These are phyloP conservation scores for Cadophora gregata DNA, from an alignment of 2,329 filamentous ascomycete genomes.

Conservation along the genomic window DNA sequence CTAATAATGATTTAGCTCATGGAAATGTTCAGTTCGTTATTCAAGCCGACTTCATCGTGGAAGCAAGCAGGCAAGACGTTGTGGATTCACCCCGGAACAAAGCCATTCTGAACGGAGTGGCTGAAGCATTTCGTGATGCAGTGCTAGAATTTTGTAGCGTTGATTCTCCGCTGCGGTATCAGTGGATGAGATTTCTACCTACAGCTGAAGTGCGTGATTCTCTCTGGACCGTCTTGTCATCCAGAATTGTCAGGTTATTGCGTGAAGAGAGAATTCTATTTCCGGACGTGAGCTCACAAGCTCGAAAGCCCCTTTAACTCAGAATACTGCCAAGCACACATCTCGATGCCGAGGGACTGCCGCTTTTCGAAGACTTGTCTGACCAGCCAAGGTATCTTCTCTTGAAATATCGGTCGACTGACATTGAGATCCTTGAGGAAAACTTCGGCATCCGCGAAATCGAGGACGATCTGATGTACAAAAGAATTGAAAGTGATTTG, in stretches of 20 bases:
- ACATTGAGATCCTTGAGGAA: background rate
- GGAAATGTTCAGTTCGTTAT: conserved; percentile 25
- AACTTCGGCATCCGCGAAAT: background rate
- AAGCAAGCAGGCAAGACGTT: conserved; percentile 33
- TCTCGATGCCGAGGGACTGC: background rate
- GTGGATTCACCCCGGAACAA: conserved; percentile 28
- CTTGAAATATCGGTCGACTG: background rate
- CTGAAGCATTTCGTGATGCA: conserved; percentile 24
- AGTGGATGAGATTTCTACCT: conserved; percentile 33
- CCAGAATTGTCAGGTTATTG: background rate
- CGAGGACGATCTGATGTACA: background rate
- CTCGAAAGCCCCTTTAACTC: background rate
- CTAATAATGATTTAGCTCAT: background rate
- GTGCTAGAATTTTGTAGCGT: conserved; percentile 25
- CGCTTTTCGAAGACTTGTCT: background rate
- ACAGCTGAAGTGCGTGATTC: background rate
- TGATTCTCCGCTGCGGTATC: conserved; percentile 18
- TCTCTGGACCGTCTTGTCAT: background rate
- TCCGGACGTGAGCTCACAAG: background rate
- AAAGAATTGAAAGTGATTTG: background rate
- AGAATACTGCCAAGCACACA: background rate
- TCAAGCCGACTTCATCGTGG: conserved; percentile 35
- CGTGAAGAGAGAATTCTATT: background rate
- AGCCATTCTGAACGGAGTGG: conserved; percentile 18
- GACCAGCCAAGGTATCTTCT: background rate